Base-by-base conservation (phyloP, 2,329 filamentous ascomycete genomes). In the Cercospora zeae-maydis region DNA sequence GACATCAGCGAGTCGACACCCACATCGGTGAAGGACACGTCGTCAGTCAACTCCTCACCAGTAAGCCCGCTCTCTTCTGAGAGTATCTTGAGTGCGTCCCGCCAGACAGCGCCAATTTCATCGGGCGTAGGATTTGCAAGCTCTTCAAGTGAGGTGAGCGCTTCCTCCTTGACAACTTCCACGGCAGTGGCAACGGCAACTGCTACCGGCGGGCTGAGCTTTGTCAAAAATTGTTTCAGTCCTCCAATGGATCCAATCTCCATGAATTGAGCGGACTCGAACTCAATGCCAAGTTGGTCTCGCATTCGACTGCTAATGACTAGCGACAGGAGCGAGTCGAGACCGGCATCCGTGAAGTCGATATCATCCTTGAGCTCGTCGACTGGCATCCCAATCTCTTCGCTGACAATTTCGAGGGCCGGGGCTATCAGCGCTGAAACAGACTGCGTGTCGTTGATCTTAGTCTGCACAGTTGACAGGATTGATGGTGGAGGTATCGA, bases 1-100 rank as follows among this genome's bases (percentile, higher is more conserved):
- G 63, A 64, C 14, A 74, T 60, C 2, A 75, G 68, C 34, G 71
- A 74, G 62, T 75, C 73, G 14, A 75, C 64, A 8, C 74, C 73
- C 14, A 71, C 52, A 30, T 75, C 73, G 9, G 63, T 66, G 49
- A 75, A 71, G 16, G 33, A 57, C 24, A 66, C 62, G 31, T 70
- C 68, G 34, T 73, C 70, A 13, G 66, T 72, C 24, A 76, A 59
- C 27, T 72, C 72, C n/a, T 55, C 60, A 4, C 69, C 39, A 31
- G 66, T 67, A 30, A 75, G 36, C 3, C 72, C 74, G 34, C 64
- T 72, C 59, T 74, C 74, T 56, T 75, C 69, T 9, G 72, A 58
- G 16, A 75, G 68, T 19, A 75, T 73, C 16, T 63, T 51, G 2
- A 66, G 58, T 21, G 59, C 58, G 8, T 54, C 49, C 8, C n/a